Base-by-base conservation (phyloP, 1,139 yeast genomes). In the Yamadazyma conglobata region DNA sequence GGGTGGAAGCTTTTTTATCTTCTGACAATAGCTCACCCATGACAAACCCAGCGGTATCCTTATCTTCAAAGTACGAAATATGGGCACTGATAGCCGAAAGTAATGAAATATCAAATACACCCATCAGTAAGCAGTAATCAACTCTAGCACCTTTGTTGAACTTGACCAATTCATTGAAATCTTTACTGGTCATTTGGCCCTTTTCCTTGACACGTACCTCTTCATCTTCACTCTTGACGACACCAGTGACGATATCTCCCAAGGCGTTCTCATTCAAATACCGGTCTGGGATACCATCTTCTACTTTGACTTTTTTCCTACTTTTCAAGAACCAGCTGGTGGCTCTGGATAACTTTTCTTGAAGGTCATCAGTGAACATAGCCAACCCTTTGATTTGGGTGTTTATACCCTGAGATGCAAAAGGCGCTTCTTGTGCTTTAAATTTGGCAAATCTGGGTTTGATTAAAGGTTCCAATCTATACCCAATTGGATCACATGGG, bases 401-500 rank as follows among this genome's bases (percentile, higher is more conserved):
- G 56, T 77, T 43, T 53, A 69, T 37, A 44, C 78, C 60, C 58
- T 60, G 48, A 46, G 70, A 51, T 0, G 81, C 78, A 47, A 73
- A 77, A 2, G 83, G 78, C 8, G 77, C 68, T n/a, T 58, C 56
- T 31, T 64, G 79, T 0, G 95, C 88, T 42, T 74, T 72, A 42
- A 74, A 63, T 6, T 65, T 54, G 0, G 82, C 66, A 46, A 82
- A 71, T 10, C 59, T 52, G 3, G 77, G 68, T 26, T 71, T 66
- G 4, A 87, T 70, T 35, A 88, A 58, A 1, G 97, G 96, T 51
- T 88, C 97, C 38, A 87, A 58, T 34, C 96, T 63, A 50, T 87
- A 86, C 0, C 93, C 89, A 16, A 88, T 79, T 0, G 96, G 95
- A 50, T 88, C 97, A 46, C 93, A 80, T 0, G 89, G 86, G 47